Percentiles rank a stretch among this genome's conserved stretches.
These are phyloP conservation scores for Cladosporium sp. DNA, from an alignment of 2,329 filamentous ascomycete genomes.

Conservation along the genomic window DNA sequence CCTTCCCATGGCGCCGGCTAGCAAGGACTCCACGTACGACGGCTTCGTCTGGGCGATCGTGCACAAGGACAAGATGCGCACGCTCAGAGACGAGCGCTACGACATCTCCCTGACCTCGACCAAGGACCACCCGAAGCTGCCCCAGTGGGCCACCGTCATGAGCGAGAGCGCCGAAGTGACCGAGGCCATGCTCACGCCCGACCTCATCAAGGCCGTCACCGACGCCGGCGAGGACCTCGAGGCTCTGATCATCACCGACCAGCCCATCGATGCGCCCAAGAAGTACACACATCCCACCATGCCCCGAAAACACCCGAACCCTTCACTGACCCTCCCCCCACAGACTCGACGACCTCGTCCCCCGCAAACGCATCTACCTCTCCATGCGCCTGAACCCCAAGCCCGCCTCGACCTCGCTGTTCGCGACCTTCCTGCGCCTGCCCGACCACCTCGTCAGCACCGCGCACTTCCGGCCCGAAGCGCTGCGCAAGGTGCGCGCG, in stretches of 20 bases:
- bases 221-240: conserved; percentile 75
- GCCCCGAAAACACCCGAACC: too few species aligned
- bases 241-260: conserved; percentile 82
- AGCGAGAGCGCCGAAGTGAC: conserved; percentile 94
- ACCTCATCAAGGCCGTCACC: conserved; percentile 73
- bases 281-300: conserved; percentile 51
- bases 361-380: conserved; percentile 82
- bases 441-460: conserved; percentile 69
- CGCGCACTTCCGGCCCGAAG: conserved; percentile 83
- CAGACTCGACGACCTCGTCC: conserved; percentile 74
- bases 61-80: conserved; percentile 90
- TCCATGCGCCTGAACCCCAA: conserved; percentile 60
- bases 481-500: conserved; percentile 72
- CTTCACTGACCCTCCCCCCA: neutral
- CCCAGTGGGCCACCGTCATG: conserved; percentile 88
- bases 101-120: conserved; percentile 88
- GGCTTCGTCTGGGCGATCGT: conserved; percentile 92
- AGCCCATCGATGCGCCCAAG: conserved; percentile 77
- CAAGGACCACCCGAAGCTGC: conserved; percentile 87
- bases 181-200: conserved; percentile 76
- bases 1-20: conserved; percentile 56
- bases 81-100: conserved; percentile 84
- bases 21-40: conserved; percentile 62
- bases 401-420: conserved; percentile 62
- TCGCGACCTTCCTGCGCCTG: conserved; percentile 72